Percentiles rank a stretch among this genome's conserved stretches.
Conservation (phyloP, 257 asterid genomes). For the Striga asiatica region DNA sequence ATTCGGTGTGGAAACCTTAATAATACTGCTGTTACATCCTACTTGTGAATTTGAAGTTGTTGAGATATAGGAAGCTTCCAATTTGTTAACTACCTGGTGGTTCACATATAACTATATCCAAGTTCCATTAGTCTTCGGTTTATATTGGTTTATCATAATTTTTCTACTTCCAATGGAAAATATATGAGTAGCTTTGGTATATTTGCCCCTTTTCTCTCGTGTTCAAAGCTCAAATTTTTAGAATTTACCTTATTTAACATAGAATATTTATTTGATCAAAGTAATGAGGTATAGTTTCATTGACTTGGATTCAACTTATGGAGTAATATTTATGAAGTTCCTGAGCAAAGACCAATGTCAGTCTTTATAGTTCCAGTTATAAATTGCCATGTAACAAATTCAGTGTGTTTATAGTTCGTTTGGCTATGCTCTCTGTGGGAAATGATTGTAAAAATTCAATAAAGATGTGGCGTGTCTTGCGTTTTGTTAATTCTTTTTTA, state of each 20-base stretch:
- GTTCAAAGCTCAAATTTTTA: neutral
- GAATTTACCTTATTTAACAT: neutral
- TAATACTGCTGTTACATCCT: neutral
- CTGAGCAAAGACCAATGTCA: neutral
- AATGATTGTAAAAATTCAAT: neutral
- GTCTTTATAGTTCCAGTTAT: neutral
- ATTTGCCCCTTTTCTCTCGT: neutral
- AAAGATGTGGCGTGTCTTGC: constrained; percentile 6
- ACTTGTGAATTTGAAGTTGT: neutral
- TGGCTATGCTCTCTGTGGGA: neutral
- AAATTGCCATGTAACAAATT: neutral
- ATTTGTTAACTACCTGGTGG: neutral
- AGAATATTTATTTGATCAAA: neutral
- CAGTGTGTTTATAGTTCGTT: neutral
- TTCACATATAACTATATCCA: neutral
- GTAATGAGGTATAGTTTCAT: neutral
- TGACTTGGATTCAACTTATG: neutral
- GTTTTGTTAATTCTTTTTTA: neutral
- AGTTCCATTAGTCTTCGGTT: neutral
- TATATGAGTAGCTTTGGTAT: neutral
- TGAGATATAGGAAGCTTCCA: neutral
- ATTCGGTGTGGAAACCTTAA: constrained; percentile 2
- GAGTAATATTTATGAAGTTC: constrained; percentile 8
- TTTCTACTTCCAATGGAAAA: neutral
- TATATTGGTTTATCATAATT: neutral